Evolutionary conservation across 495 filamentous ascomycete genomes (phyloP), one percentile per base, ranked within the genome.

Genomic region (Astrothelium macrocarpum): DNA sequence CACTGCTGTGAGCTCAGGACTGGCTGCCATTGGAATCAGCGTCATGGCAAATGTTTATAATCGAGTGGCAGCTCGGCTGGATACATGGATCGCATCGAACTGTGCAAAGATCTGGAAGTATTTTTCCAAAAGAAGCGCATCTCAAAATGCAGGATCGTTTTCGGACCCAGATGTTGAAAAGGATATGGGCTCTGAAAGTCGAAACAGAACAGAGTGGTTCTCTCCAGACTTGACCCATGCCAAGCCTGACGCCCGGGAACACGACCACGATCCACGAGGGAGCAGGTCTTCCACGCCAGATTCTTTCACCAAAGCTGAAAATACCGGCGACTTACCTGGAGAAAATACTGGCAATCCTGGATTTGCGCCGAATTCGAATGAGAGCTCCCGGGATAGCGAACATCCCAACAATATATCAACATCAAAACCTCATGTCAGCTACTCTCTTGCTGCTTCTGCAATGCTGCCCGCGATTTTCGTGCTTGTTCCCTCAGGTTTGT

Each of bases 391-490:
- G 16, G 25, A 28, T 28, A 9, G 7, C 26, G 12, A 20, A 29
- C 25, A 9, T 9, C 25, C 34, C 34, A 39, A 39, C 7, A 29
- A 26, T 29, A 26, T 9, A 0, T 9, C 26, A 9, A 26, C 20
- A 25, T 16, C 49, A 4, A 56, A 56, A 29, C 49, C 49, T 56
- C 49, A 20, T 9, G 70, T 81, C 23, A 79, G 79, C n/a, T 82
- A 92, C 70, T 90, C 89, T 1, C 80, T 95, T 20, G 90, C 92
- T 0, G 91, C 90, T 1, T 88, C 89, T 0, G 87, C 89, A 9
- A 87, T 97, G 75, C 75, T 97, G 0, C 92, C 92, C 1, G 91
- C 88, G 1, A 95, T 97, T 63, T 94, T 94, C 67, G 91, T 97
- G 3, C 89, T 92, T 60, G 92, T 97, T 2, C 92, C 92, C 2